Percentiles rank a stretch among this genome's conserved stretches.
These are phyloP conservation scores for Talaromyces sp. DNA, from an alignment of 2,329 filamentous ascomycete genomes.

Conservation along the genomic window DNA sequence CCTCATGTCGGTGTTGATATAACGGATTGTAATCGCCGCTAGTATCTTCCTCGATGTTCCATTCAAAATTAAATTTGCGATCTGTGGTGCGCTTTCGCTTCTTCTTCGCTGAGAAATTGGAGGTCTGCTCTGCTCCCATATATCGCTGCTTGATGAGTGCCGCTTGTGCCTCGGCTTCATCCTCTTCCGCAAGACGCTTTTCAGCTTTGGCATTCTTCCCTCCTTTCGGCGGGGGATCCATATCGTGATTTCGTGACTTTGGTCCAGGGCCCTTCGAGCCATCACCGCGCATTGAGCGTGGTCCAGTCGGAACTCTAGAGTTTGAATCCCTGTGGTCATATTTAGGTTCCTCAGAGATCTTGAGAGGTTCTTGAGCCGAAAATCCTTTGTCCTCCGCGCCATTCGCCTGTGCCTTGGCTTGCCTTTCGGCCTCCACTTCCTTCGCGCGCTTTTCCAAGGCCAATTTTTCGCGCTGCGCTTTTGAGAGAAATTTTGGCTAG, in stretches of 20 bases:
- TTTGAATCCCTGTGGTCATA: slow-evolving; percentile 4
- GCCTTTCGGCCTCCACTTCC: slow-evolving; percentile 66
- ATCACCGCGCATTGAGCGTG: slow-evolving; percentile 65
- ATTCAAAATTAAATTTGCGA: slow-evolving; percentile 98
- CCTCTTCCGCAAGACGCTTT: slow-evolving; percentile 53
- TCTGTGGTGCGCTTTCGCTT: slow-evolving; percentile 91
- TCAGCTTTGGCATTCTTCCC: slow-evolving; percentile 40
- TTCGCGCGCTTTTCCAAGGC: slow-evolving; percentile 77
- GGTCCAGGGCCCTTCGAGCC: slow-evolving; percentile 55
- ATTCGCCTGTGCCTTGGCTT: slow-evolving; percentile 45
- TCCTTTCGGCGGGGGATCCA: slow-evolving; percentile 51
- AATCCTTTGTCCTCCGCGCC: slow-evolving; percentile 29
- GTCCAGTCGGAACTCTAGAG: slow-evolving; percentile 63
- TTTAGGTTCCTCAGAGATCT: slow-evolving; percentile 27
- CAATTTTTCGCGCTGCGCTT: slow-evolving; percentile 77
- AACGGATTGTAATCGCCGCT: slow-evolving; percentile 80
- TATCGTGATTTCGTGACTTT: slow-evolving; percentile 51
- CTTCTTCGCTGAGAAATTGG: slow-evolving; percentile 92
- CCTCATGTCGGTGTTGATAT: slow-evolving; percentile 69
- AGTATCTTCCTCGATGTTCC: slow-evolving; percentile 94
- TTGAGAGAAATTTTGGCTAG: slow-evolving; percentile 80
- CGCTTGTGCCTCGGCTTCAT: slow-evolving; percentile 68
- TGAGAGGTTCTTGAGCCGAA: slow-evolving; percentile 13
- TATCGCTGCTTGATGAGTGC: slow-evolving; percentile 78
- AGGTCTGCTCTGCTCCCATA: slow-evolving; percentile 87